Evolutionary conservation across 257 asterid genomes (phyloP), one percentile per base, ranked within the genome.

Genomic region (Solanum tarapatanum): DNA sequence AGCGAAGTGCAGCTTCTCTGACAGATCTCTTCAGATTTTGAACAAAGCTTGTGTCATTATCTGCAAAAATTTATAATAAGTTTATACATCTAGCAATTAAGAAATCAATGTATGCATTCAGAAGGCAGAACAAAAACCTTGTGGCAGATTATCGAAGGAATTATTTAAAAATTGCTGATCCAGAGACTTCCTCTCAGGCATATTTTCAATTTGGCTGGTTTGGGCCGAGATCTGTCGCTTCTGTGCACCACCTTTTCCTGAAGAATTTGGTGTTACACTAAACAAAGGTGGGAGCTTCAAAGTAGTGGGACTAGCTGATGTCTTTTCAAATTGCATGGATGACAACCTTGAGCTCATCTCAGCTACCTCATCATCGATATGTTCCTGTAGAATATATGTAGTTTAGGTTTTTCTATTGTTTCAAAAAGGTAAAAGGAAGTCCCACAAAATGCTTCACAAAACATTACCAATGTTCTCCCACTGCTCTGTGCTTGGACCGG

Each of bases 241-340:
- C 90, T 92, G 98, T 88, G 88, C 72, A 90, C 93, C 98, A 86
- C 96, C 94, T 91, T 96, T 95, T 79, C 97, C 98, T 72, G 97
- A 92, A 89, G 99, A 94, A 90, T 91, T 93, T 64, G 99, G 99
- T 0, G 98, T 93, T 13, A 95, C 92, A 94, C 98, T 96, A 91
- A 97, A 97, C 72, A 97, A 91, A 36, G 98, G 99, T 39, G 98
- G 99, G 92, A 97, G 97, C 90, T 96, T 97, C 89, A 97, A 90
- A 89, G 98, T 88, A 87, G 98, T 93, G 79, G 99, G 91, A 87
- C 95, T 94, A 60, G 95, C 95, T 66, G 99, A 91, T 58, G 84
- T 91, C 89, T 91, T 95, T 77, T 97, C 99, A 74, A 97, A 94
- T 89, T 96, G 99, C 89, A 94, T 86, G 60, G 95, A 90, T 90